These are phyloP conservation scores for Talaromyces thailandensis DNA, from an alignment of 495 filamentous ascomycete genomes.

Conservation along the genomic window DNA sequence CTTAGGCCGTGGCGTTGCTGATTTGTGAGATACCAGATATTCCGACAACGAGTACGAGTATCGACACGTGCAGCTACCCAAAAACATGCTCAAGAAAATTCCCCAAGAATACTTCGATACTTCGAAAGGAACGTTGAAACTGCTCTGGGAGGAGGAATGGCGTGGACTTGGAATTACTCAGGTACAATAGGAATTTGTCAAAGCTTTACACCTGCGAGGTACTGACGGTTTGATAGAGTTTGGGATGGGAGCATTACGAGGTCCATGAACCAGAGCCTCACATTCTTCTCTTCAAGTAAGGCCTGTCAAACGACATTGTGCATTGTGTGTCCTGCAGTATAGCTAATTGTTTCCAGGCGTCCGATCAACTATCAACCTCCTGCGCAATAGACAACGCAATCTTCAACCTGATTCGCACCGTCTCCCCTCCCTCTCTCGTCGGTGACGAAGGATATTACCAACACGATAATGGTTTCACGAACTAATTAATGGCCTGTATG, in stretches of 20 bases:
- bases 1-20: background rate
- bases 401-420: background rate
- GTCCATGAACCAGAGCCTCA: conserved; percentile 98
- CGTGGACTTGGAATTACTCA: conserved; percentile 92
- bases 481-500: background rate
- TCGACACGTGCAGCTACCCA: conserved; percentile 93
- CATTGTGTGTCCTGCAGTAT: background rate
- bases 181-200: conserved; percentile 32
- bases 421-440: background rate
- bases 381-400: conserved; percentile 24
- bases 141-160: conserved; percentile 99
- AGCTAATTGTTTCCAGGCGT: conserved; percentile 43
- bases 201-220: conserved; percentile 7
- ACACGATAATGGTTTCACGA: conserved; percentile 5
- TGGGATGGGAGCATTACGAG: conserved; percentile 99
- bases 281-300: conserved; percentile 96
- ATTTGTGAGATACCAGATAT: conserved; percentile 45
- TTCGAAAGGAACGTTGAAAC: conserved; percentile 82
- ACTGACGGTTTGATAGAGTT: conserved; percentile 48
- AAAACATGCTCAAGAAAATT: conserved; percentile 95
- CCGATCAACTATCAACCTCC: conserved; percentile 81
- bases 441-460: background rate
- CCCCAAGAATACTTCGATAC: conserved; percentile 92
- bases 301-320: background rate
- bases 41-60: conserved; percentile 85